Conservation (phyloP, 805 yeast species). For the Ogataea populi-albae region DNA sequence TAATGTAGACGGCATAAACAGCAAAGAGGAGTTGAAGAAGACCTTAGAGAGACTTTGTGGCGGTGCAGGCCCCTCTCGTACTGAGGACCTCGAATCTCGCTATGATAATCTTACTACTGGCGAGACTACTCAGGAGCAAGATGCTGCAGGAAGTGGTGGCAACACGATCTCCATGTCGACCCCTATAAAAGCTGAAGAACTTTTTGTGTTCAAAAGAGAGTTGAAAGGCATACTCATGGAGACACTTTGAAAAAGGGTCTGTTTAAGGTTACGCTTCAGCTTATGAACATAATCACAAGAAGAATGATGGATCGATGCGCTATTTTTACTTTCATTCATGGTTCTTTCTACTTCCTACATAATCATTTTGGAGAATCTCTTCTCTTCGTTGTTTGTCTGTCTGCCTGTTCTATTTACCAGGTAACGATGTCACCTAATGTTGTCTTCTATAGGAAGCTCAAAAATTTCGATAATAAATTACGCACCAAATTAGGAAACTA, state of each 20-base stretch:
- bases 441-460: too few relatives aligned
- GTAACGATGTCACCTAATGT: too few relatives aligned
- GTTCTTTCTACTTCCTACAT: too few relatives aligned
- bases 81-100: background rate
- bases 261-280: too few relatives aligned
- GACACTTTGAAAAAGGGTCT: conserved; percentile 13
- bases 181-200: conserved; percentile 19
- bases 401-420: background rate
- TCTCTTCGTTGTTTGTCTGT: conserved; percentile 6
- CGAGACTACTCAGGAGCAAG: conserved; percentile 3
- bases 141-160: conserved; percentile 11
- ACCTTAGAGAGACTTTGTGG: conserved; percentile 19
- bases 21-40: conserved; percentile 19
- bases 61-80: background rate
- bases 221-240: conserved; percentile 19
- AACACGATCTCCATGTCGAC: conserved; percentile 18
- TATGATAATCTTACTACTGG: background rate
- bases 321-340: too few relatives aligned
- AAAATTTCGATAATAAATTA: too few relatives aligned
- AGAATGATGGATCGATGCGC: too few relatives aligned
- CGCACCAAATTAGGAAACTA: conserved; percentile 7
- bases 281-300: too few relatives aligned
- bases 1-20: conserved; percentile 10
- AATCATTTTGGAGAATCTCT: background rate
- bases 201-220: conserved; percentile 17